phyloP scores from a whole-genome alignment of 805 yeast species.

The Saturnispora galanensis region DNA sequence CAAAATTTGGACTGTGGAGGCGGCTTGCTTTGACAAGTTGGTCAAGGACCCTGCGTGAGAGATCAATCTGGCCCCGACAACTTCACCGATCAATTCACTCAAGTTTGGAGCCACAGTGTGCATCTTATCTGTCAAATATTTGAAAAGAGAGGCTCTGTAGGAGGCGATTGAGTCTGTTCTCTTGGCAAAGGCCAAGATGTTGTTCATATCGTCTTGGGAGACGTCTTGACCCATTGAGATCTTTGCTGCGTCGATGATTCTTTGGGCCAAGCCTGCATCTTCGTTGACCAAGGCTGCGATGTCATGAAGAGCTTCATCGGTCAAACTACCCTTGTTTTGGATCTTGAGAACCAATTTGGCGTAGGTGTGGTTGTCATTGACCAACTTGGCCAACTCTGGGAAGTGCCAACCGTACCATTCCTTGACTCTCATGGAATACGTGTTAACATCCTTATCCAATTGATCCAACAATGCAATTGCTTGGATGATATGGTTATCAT shows the following conservation, averaged over 20 bases:
- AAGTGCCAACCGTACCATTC: slow-evolving; percentile 99
- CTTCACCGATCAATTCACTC: slow-evolving; percentile 95
- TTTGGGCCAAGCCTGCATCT: slow-evolving; percentile 86
- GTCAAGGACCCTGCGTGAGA: slow-evolving; percentile 98
- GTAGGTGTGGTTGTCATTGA: slow-evolving; percentile 77
- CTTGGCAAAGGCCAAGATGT: slow-evolving; percentile 83
- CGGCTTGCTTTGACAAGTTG: slow-evolving; percentile 94
- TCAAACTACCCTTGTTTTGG: slow-evolving; percentile 75
- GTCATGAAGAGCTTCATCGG: slow-evolving; percentile 78
- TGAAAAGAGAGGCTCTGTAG: slow-evolving; percentile 75
- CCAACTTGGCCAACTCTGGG: slow-evolving; percentile 91
- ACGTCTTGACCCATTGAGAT: slow-evolving; percentile 99
- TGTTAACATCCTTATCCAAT: slow-evolving; percentile 93
- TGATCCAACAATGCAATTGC: slow-evolving; percentile 96
- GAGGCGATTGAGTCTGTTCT: slow-evolving; percentile 88
- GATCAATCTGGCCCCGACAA: slow-evolving; percentile 95
- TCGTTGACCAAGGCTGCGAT: slow-evolving; percentile 84
- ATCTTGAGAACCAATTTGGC: slow-evolving; percentile 77
- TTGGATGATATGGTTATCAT: slow-evolving; percentile 98
- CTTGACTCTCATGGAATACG: slow-evolving; percentile 97
- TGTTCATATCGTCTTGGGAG: slow-evolving; percentile 88
- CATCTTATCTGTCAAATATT: slow-evolving; percentile 92
- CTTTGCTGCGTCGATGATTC: slow-evolving; percentile 87
- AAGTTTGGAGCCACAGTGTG: slow-evolving; percentile 95
- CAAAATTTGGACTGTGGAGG: slow-evolving; percentile 94